Percentiles rank a stretch among this genome's conserved stretches.
Evolutionary conservation across 257 asterid genomes (phyloP).

Genomic region (Asclepias syriaca): DNA sequence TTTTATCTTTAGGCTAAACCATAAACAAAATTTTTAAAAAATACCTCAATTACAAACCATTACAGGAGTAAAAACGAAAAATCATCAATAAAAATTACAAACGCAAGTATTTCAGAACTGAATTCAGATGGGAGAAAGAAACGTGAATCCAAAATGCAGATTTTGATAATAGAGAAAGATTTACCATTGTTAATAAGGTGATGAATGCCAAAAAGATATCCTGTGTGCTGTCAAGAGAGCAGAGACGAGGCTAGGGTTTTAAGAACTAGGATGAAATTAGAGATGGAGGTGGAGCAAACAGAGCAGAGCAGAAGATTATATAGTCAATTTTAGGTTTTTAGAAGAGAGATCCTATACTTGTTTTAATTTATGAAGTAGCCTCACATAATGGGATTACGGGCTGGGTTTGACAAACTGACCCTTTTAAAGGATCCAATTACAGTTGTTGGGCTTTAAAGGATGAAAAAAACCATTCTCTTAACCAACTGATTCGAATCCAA

Average conservation of each 20-base stretch:
- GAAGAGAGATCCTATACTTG: neutral
- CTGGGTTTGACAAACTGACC: no score
- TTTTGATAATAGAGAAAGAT: neutral
- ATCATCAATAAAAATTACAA: neutral
- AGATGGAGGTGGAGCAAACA: no score
- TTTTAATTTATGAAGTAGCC: neutral
- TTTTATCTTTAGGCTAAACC: neutral
- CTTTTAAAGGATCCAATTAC: no score
- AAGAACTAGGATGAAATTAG: neutral
- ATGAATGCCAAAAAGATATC: neutral
- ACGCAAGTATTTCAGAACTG: neutral
- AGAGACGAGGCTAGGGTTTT: conserved; percentile 1
- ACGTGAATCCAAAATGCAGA: neutral
- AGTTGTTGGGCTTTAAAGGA: no score
- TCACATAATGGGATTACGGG: neutral
- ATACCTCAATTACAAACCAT: neutral
- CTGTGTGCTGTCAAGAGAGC: neutral
- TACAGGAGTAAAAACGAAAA: neutral
- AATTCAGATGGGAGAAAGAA: neutral
- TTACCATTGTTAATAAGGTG: neutral
- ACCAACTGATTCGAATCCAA: no score
- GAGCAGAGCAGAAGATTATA: neutral
- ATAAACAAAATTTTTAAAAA: neutral
- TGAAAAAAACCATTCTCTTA: no score
- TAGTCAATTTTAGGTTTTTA: neutral